Conservation (phyloP, 1,139 yeast genomes). For the Nakaseomyces kungkrabaensis region DNA sequence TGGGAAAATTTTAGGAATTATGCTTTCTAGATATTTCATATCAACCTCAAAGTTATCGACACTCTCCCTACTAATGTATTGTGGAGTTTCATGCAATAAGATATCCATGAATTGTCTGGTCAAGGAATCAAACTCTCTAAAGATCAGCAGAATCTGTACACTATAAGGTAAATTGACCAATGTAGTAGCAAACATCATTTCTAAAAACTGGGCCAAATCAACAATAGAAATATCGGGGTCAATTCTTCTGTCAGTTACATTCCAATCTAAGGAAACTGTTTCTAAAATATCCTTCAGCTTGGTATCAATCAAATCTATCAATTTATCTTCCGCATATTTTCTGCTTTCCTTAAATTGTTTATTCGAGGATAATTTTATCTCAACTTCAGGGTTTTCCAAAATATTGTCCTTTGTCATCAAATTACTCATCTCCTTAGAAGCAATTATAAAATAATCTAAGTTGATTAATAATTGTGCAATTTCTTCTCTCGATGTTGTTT, state of each 20-base stretch:
- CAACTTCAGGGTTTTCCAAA: constrained; percentile 41
- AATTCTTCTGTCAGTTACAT: constrained; percentile 39
- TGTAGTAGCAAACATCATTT: constrained; percentile 80
- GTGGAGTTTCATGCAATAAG: constrained; percentile 41
- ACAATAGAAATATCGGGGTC: constrained; percentile 70
- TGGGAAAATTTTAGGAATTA: constrained; percentile 37
- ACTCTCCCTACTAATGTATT: constrained; percentile 38
- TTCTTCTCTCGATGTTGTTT: constrained; percentile 75
- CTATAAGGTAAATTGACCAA: constrained; percentile 72
- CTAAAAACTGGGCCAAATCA: constrained; percentile 82
- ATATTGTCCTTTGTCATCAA: constrained; percentile 35
- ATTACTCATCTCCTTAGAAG: constrained; percentile 37
- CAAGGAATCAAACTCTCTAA: constrained; percentile 79
- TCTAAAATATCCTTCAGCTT: constrained; percentile 75
- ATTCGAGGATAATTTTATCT: constrained; percentile 49
- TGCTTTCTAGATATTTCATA: constrained; percentile 47
- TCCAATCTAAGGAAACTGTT: constrained; percentile 80
- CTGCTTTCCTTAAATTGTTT: constrained; percentile 50
- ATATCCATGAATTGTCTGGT: constrained; percentile 60
- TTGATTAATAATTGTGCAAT: constrained; percentile 83
- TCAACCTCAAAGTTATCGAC: constrained; percentile 54
- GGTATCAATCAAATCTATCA: constrained; percentile 70
- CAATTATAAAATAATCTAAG: constrained; percentile 68
- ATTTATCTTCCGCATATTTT: constrained; percentile 67
- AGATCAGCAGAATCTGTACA: constrained; percentile 67